Percentiles rank a stretch among this genome's conserved stretches.
Evolutionary conservation across 2,329 filamentous ascomycete species (phyloP).

Genomic region (Scedosporium boydii): DNA sequence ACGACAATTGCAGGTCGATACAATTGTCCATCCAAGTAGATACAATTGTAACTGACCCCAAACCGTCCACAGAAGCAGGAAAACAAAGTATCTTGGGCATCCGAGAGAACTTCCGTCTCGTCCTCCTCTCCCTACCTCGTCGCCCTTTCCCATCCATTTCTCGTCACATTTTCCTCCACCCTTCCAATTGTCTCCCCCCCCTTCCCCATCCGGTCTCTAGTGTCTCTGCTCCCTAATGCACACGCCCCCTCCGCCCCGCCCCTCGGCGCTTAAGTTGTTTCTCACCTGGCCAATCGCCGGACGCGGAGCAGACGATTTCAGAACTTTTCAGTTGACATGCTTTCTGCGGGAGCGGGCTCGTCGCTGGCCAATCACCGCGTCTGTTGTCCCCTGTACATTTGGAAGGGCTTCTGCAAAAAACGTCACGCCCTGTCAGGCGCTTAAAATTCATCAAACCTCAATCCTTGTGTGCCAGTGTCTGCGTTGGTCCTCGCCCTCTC

Average conservation of each 20-base stretch:
- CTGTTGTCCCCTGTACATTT: neutral
- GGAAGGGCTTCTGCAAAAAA: neutral
- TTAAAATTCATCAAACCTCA: neutral
- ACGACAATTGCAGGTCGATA: no score
- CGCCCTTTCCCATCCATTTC: neutral
- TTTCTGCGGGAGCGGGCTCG: neutral
- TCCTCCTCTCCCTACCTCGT: neutral
- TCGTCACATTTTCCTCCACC: neutral
- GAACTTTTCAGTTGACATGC: neutral
- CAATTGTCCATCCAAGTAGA: no score
- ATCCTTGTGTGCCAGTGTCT: no score
- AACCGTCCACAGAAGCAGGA: neutral
- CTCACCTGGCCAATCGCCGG: constrained; percentile 1
- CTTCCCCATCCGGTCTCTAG: neutral
- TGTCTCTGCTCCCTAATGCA: neutral
- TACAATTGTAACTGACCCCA: no score
- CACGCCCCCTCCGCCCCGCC: neutral
- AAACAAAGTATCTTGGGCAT: neutral
- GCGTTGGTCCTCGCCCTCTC: no score
- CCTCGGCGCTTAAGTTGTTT: constrained; percentile 4
- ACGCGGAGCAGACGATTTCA: neutral
- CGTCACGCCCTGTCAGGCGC: constrained; percentile 1
- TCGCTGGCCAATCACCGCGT: neutral
- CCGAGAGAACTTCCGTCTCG: no score
- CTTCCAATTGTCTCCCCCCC: neutral